Percentiles rank a stretch among this genome's conserved stretches.
These are phyloP conservation scores for Mallotus repandus DNA, from an alignment of 441 rosid species.

Conservation along the genomic window DNA sequence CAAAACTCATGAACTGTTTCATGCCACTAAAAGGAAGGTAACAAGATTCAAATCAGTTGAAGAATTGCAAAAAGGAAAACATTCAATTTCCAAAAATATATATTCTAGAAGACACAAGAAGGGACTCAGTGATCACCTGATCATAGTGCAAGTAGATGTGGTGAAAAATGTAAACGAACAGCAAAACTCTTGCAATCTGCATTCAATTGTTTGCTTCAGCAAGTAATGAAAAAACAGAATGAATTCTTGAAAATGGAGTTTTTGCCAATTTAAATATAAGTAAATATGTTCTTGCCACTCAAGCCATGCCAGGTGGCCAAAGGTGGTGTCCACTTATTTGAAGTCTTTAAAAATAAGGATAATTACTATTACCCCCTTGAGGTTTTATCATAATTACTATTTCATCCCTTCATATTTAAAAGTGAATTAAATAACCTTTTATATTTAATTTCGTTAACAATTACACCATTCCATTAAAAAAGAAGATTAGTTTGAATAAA, in stretches of 20 bases:
- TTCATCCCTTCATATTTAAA: no score
- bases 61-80: neutral
- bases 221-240: neutral
- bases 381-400: no score
- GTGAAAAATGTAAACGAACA: slow-evolving; percentile 49
- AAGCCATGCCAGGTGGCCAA: neutral
- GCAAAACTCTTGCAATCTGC: slow-evolving; percentile 54
- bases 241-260: slow-evolving; percentile 8
- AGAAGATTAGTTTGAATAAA: no score
- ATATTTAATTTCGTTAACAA: no score
- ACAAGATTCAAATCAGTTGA: neutral
- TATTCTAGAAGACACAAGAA: neutral
- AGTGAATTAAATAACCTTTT: no score
- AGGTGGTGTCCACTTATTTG: neutral
- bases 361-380: no score
- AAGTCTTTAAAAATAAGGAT: neutral
- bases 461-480: no score
- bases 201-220: slow-evolving; percentile 22
- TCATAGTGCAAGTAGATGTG: slow-evolving; percentile 47
- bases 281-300: neutral
- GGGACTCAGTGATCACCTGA: slow-evolving; percentile 38
- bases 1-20: neutral
- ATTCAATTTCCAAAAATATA: neutral
- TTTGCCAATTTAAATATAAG: neutral
- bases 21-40: no score